Conservation (phyloP, 345 rosid species). For the Euphorbia lathyris region DNA sequence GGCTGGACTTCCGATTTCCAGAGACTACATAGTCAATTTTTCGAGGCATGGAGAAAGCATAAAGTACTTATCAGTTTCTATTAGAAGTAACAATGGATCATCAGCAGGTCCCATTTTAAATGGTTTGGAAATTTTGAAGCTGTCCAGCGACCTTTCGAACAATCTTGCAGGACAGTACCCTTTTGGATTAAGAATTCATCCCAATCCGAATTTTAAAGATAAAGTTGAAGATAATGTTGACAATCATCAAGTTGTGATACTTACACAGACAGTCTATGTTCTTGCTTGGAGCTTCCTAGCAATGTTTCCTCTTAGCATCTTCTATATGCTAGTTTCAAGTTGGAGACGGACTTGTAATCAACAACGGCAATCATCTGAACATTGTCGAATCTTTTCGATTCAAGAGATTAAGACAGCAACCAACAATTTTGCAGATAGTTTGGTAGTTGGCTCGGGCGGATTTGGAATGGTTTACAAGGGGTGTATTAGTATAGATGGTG, state of each 20-base stretch:
- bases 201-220: background rate
- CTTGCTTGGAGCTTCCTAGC: background rate
- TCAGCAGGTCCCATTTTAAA: conserved; percentile 1
- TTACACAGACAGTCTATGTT: background rate
- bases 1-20: conserved; percentile 17
- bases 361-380: background rate
- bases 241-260: background rate
- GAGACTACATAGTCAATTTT: conserved; percentile 17
- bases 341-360: background rate
- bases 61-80: background rate
- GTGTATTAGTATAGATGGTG: background rate
- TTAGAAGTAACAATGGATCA: background rate
- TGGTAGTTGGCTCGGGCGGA: conserved; percentile 2
- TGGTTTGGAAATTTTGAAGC: conserved; percentile 10
- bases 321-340: background rate
- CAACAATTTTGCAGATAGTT: background rate
- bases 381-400: background rate
- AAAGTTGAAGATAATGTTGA: background rate
- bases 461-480: conserved; percentile 6
- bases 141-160: background rate
- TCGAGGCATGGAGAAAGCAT: background rate
- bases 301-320: background rate
- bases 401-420: conserved; percentile 5
- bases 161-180: conserved; percentile 7
- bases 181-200: conserved; percentile 1